Conservation (phyloP, 2,329 filamentous ascomycete genomes). For the Diaporthe eres region DNA sequence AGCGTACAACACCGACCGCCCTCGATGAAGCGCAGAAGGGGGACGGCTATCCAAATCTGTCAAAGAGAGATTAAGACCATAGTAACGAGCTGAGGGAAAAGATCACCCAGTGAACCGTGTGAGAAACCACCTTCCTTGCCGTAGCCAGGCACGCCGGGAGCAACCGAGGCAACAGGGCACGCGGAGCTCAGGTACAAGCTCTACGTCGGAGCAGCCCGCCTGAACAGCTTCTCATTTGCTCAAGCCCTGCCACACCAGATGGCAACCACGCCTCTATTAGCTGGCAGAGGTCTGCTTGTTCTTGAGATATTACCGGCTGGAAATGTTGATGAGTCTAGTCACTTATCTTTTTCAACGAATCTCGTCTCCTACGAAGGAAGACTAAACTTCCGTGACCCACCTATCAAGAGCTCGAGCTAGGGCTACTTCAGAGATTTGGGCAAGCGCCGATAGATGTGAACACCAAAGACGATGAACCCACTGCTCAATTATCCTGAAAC, state of each 20-base stretch:
- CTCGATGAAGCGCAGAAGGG: neutral
- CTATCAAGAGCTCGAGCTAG: neutral
- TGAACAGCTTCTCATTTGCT: neutral
- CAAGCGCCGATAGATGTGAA: neutral
- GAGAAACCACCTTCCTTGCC: neutral
- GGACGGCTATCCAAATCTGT: neutral
- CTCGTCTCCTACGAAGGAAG: neutral
- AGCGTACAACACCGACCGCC: neutral
- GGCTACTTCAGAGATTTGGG: neutral
- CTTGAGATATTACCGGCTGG: too few relatives aligned
- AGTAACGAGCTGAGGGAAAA: neutral
- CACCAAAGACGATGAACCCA: too few relatives aligned
- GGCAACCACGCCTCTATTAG: neutral
- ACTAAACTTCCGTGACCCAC: neutral
- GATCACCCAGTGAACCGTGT: conserved; percentile 20
- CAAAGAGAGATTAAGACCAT: conserved; percentile 10
- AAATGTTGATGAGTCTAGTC: neutral
- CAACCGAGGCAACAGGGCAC: conserved; percentile 2
- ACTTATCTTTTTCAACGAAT: neutral
- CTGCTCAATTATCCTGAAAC: neutral
- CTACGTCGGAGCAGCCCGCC: neutral
- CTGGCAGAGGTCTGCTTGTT: neutral
- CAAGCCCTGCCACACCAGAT: neutral
- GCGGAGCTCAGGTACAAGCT: neutral
- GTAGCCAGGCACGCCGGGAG: conserved; percentile 3